Conservation (phyloP, 2,329 filamentous ascomycete genomes). For the Colletotrichum endophyticum region DNA sequence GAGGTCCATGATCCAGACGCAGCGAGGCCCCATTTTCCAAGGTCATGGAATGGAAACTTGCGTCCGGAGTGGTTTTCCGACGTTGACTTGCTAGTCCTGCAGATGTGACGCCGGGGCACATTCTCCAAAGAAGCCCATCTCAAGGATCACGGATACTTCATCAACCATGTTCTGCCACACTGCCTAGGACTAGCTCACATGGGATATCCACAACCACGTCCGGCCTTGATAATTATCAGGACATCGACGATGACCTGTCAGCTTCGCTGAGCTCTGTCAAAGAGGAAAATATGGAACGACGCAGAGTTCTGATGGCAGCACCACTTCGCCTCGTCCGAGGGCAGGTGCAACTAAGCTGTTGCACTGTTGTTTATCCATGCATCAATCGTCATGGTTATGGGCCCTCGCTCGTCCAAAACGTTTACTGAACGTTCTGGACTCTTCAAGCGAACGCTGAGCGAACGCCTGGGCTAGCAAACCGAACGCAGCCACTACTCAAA, state of each 20-base stretch:
- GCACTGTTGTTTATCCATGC: not conserved
- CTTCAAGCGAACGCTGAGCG: not conserved
- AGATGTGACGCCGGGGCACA: not conserved
- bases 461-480: not conserved
- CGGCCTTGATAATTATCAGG: not conserved
- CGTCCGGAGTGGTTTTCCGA: not conserved
- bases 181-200: not conserved
- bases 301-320: not conserved
- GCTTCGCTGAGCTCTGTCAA: not conserved
- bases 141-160: not conserved
- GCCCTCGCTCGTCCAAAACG: not conserved
- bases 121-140: not conserved
- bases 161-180: not conserved
- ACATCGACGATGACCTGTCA: not conserved
- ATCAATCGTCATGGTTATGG: slow-evolving; percentile 1
- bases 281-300: not conserved
- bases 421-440: slow-evolving; percentile 11
- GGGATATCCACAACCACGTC: not conserved
- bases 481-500: slow-evolving; percentile 5
- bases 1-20: not conserved
- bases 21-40: not conserved
- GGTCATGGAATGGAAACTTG: not conserved
- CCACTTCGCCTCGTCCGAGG: not conserved
- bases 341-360: not conserved
- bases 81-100: not conserved